Conservation (phyloP, 129 eudicot genomes). For the Escallonia rubra region DNA sequence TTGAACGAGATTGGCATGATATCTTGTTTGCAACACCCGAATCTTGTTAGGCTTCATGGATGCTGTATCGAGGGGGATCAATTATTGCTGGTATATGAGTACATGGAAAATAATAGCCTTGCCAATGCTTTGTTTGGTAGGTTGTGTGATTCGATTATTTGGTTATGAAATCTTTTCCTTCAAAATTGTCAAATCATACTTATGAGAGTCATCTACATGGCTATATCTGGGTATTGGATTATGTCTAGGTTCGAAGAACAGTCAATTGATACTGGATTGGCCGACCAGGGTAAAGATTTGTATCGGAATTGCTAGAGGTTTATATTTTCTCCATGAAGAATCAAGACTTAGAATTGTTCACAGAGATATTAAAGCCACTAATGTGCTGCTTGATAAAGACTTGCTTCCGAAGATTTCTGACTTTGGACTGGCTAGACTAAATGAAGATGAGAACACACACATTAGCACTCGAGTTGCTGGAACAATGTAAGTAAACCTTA, state of each 20-base stretch:
- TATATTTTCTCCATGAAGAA: slow-evolving; percentile 87
- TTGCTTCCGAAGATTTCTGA: slow-evolving; percentile 81
- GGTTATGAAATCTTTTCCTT: neutral
- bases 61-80: slow-evolving; percentile 89
- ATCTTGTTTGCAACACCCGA: slow-evolving; percentile 62
- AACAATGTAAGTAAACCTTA: slow-evolving; percentile 48
- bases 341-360: slow-evolving; percentile 75
- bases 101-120: slow-evolving; percentile 90
- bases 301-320: slow-evolving; percentile 73
- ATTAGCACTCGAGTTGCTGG: slow-evolving; percentile 84
- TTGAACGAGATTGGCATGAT: slow-evolving; percentile 64
- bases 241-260: slow-evolving; percentile 30
- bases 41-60: slow-evolving; percentile 76
- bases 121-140: slow-evolving; percentile 71
- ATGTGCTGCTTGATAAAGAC: slow-evolving; percentile 67
- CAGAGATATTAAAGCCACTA: slow-evolving; percentile 83
- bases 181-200: slow-evolving; percentile 2
- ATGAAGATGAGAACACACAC: slow-evolving; percentile 69
- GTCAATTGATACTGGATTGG: slow-evolving; percentile 57
- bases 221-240: neutral
- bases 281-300: slow-evolving; percentile 68
- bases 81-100: slow-evolving; percentile 75
- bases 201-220: neutral
- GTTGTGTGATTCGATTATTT: slow-evolving; percentile 1
- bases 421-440: slow-evolving; percentile 76